A percentile compares a stretch with the other conserved stretches of the same genome.
These are phyloP conservation scores for Chlamydomonas reinhardtii DNA, from an alignment of 163 green algal genomes.

Conservation along the genomic window DNA sequence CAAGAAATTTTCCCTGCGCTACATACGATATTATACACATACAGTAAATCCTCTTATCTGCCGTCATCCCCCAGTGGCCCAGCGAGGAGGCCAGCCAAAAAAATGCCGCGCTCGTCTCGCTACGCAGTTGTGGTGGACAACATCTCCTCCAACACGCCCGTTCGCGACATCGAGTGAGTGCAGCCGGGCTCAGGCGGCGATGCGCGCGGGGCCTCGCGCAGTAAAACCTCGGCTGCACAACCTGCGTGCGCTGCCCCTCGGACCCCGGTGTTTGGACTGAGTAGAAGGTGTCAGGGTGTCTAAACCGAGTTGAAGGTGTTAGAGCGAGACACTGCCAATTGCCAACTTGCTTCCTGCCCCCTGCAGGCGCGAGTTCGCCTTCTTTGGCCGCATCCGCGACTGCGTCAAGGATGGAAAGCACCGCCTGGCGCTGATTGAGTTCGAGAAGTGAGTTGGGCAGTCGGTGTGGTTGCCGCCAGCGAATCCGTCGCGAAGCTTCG, in stretches of 20 bases:
- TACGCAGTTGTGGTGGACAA: conserved; percentile 51
- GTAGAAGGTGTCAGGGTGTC: too few species aligned
- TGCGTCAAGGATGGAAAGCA: conserved; percentile 52
- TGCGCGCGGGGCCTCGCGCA: too few species aligned
- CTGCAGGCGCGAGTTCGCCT: conserved; percentile 35
- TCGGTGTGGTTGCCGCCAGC: too few species aligned
- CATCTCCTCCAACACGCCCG: conserved; percentile 24
- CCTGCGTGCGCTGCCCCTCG: neutral
- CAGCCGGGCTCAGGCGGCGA: neutral
- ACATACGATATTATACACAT: too few species aligned
- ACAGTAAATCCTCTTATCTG: too few species aligned
- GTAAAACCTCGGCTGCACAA: too few species aligned
- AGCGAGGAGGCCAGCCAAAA: neutral
- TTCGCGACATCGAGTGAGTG: conserved; percentile 48
- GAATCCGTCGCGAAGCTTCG: conserved; percentile 19
- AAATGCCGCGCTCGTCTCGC: conserved; percentile 30
- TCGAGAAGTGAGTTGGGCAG: conserved; percentile 51
- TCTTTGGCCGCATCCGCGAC: conserved; percentile 40
- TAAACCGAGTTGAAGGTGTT: too few species aligned
- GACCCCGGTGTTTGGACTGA: too few species aligned
- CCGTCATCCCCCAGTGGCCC: too few species aligned
- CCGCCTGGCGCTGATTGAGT: conserved; percentile 59
- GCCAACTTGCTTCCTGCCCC: neutral
- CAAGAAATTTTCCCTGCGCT: too few species aligned
- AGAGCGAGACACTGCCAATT: too few species aligned